Base-by-base conservation (phyloP, 2,329 filamentous ascomycete genomes). In the Hypoxylon sp. region DNA sequence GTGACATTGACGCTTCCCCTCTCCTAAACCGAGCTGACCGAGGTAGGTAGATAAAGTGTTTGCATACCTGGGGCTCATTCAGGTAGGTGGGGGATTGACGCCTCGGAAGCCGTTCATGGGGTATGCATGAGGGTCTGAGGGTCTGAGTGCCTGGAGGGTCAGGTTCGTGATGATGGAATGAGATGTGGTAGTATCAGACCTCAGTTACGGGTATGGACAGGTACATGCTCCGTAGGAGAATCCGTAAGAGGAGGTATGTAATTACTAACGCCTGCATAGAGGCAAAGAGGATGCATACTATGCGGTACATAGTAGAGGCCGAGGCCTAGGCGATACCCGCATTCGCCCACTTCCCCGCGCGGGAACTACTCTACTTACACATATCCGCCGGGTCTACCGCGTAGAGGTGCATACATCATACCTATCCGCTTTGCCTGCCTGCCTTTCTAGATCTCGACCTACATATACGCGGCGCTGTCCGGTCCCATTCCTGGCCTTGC, bases 261-360 rank as follows among this genome's bases (percentile, higher is more conserved):
- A n/a, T n/a, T n/a, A n/a, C n/a, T n/a, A n/a, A n/a, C n/a, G n/a
- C n/a, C n/a, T n/a, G n/a, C n/a, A n/a, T n/a, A n/a, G n/a, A n/a
- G n/a, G n/a, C n/a, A n/a, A 35, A 18, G n/a, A 13, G 33, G 41
- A 41, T 49, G 48, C 51, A 51, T 31, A 50, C 48, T 41, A n/a
- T n/a, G n/a, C n/a, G n/a, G n/a, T n/a, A n/a, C n/a, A n/a, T n/a
- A n/a, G n/a, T n/a, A n/a, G n/a, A n/a, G n/a, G n/a, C n/a, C n/a
- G n/a, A n/a, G 27, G 56, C 27, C 57, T 49, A 52, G 53, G 45
- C 57, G 38, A 18, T 58, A 63, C 57, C 60, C 56, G 60, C 60
- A 46, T 35, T 56, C 47, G 49, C 47, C 60, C 60, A 63, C 60
- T 58, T 63, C 57, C 60, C 60, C 60, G 60, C 60, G 60, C 60